A percentile compares a stretch with the other conserved stretches of the same genome.
phyloP scores from a whole-genome alignment of 1,139 yeast species.

The Neolecta irregularis region DNA sequence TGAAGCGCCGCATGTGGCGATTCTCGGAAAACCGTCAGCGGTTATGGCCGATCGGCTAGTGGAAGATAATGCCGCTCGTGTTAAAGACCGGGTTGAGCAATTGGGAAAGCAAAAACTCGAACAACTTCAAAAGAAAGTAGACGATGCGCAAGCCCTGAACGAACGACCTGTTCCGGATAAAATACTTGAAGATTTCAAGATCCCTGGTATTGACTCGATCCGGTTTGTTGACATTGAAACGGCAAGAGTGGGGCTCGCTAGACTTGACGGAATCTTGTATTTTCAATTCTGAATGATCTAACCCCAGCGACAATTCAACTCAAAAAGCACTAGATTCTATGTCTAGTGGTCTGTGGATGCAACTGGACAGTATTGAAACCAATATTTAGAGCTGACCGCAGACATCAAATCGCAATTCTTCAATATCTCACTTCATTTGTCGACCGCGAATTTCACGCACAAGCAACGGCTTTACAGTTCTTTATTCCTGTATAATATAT shows the following conservation, averaged over 20 bases:
- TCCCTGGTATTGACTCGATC: conserved; percentile 64
- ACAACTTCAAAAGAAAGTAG: conserved; percentile 35
- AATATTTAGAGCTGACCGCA: no score
- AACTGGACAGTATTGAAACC: no score
- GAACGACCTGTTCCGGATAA: conserved; percentile 61
- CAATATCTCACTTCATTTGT: conserved; percentile 48
- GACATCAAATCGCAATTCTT: conserved; percentile 67
- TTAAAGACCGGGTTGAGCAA: conserved; percentile 34
- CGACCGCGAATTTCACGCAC: conserved; percentile 46
- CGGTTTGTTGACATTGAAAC: conserved; percentile 59
- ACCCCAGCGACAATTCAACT: no score
- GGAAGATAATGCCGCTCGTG: conserved; percentile 34
- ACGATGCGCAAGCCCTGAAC: conserved; percentile 50
- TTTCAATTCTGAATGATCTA: no score
- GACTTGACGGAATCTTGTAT: no score
- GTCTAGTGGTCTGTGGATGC: no score
- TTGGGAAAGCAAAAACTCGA: conserved; percentile 50
- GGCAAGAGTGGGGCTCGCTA: conserved; percentile 31
- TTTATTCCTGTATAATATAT: conserved; percentile 44
- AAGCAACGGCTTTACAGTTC: conserved; percentile 50
- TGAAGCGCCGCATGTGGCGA: conserved; percentile 52
- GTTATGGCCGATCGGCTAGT: conserved; percentile 40
- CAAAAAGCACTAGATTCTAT: no score
- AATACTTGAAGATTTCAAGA: conserved; percentile 42
- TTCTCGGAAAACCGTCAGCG: conserved; percentile 63